Evolutionary conservation across 164 flowering plant genomes (phyloP).

Genomic region (Chloranthus sessilifolius): DNA sequence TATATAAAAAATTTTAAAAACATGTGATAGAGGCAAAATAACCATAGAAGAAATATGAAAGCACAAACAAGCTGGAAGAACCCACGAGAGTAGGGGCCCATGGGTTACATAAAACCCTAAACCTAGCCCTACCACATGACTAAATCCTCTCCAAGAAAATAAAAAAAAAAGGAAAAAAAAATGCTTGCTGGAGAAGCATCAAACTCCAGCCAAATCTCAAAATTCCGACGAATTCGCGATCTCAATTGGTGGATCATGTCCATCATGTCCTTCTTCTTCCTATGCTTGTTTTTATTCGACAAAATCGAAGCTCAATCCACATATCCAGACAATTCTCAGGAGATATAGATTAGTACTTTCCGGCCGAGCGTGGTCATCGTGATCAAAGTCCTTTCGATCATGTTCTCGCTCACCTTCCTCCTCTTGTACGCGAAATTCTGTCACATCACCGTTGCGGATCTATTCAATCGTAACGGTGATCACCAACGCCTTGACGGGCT

Average conservation of each 20-base stretch:
- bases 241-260: neutral
- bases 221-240: neutral
- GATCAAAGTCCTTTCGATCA: slow-evolving; percentile 51
- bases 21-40: too few species aligned
- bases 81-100: too few species aligned
- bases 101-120: too few species aligned
- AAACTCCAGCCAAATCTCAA: neutral
- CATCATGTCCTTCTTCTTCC: neutral
- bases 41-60: too few species aligned
- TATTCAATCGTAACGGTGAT: neutral
- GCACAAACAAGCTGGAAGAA: too few species aligned
- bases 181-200: neutral
- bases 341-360: slow-evolving; percentile 16
- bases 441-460: slow-evolving; percentile 20
- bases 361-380: slow-evolving; percentile 74
- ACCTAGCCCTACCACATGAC: too few species aligned
- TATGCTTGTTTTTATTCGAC: neutral
- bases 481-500: neutral
- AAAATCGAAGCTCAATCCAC: neutral
- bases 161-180: too few species aligned
- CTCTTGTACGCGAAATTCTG: slow-evolving; percentile 70
- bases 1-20: too few species aligned
- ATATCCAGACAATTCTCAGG: neutral
- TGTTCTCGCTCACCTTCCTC: slow-evolving; percentile 60
- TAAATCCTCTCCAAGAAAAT: neutral